These are phyloP conservation scores for Aspergillus persii DNA, from an alignment of 2,329 filamentous ascomycete species.

Conservation along the genomic window DNA sequence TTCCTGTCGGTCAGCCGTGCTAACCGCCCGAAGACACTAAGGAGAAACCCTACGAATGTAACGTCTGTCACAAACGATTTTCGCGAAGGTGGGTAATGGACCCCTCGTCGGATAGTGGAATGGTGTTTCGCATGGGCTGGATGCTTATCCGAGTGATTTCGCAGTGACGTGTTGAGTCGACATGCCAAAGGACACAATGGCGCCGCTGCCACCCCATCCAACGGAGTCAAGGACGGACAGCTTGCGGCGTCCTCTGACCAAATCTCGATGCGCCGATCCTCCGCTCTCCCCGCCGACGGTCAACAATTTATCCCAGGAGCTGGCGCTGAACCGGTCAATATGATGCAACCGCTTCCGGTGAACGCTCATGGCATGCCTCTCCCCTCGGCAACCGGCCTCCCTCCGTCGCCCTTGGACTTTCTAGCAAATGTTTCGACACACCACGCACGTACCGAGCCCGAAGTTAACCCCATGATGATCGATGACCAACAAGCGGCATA, in stretches of 20 bases:
- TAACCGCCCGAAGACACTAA: slow-evolving; percentile 46
- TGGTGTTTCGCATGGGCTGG: not conserved
- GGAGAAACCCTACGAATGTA: slow-evolving; percentile 55
- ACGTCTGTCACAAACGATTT: slow-evolving; percentile 54
- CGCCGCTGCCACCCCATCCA: slow-evolving; percentile 12
- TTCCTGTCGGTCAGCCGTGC: not conserved
- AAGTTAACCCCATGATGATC: slow-evolving; percentile 27
- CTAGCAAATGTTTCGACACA: slow-evolving; percentile 38
- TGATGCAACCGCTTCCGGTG: slow-evolving; percentile 14
- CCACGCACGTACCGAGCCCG: slow-evolving; percentile 30
- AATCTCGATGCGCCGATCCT: slow-evolving; percentile 26
- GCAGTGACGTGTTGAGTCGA: slow-evolving; percentile 50
- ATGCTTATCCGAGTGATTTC: slow-evolving; percentile 9
- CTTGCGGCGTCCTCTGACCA: slow-evolving; percentile 25
- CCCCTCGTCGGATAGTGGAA: not conserved
- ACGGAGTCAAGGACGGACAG: slow-evolving; percentile 31
- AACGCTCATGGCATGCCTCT: slow-evolving; percentile 27
- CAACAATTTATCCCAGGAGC: slow-evolving; percentile 17
- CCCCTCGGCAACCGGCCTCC: slow-evolving; percentile 27
- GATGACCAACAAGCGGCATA: slow-evolving; percentile 29
- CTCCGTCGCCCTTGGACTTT: slow-evolving; percentile 41
- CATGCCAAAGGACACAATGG: slow-evolving; percentile 52
- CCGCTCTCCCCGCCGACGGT: slow-evolving; percentile 15
- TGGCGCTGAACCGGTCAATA: slow-evolving; percentile 12
- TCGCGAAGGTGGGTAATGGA: slow-evolving; percentile 47